Base-by-base conservation (phyloP, 352 stramenopile genomes). In the Globisporangium barbulae region DNA sequence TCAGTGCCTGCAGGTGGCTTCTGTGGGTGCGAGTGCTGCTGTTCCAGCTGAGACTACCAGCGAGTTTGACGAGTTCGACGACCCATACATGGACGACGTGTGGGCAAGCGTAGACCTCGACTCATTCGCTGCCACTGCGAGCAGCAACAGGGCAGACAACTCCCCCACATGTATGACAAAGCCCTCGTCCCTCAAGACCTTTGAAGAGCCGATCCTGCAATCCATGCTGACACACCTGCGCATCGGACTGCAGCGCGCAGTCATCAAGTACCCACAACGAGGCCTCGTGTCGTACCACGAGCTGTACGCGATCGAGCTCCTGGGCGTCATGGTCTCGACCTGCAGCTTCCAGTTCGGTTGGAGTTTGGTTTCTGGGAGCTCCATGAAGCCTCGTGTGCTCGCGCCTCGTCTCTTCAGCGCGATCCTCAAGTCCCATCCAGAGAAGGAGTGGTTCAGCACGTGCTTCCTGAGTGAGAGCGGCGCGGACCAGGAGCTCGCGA, bases 371-470 rank as follows among this genome's bases (percentile, higher is more conserved):
- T 77, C 65, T 3, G 61, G 62, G 28, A 56, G 62, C 7, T 75
- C 74, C 9, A 54, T 74, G 9, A 91, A 89, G 55, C 49, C 64
- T 0, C 73, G 79, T 25, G 76, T 88, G 50, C 68, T 94, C 28
- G 78, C 73, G 6, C 78, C 83, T 48, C 79, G 83, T 2, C 54
- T 94, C 6, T 63, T 94, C 10, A 73, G 69, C 55, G 70, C 82
- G 37, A 72, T 76, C 19, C 61, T 94, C 25, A 89, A 88, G 60
- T 75, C 90, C 53, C 74, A 79, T 30, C 53, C 62, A 0, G 71
- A 85, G 41, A 88, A 85, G 25, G 69, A 91, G 39, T 93, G 85
- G 85, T 75, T 94, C 30, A 69, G 63, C 10, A 88, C 74, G 15
- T 74, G 70, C 17, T 93, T 92, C 22, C 30, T 93, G 31, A 90